Evolutionary conservation across 2,329 filamentous ascomycete species (phyloP).

Genomic region (Eutypella sp.): DNA sequence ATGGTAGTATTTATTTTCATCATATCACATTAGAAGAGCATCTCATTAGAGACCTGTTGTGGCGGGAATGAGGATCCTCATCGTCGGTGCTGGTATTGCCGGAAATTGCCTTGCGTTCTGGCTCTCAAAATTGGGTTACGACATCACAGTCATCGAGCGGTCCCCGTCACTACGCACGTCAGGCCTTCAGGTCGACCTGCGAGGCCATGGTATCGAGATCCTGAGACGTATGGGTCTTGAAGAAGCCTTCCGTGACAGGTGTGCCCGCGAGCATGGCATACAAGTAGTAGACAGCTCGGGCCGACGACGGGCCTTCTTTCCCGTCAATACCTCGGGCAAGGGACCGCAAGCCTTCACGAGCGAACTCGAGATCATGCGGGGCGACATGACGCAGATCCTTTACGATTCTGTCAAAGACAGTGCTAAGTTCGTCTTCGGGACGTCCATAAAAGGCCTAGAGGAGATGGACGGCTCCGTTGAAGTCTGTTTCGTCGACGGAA

Average conservation of each 20-base stretch:
- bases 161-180: constrained; percentile 36
- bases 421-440: constrained; percentile 26
- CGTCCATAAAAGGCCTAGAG: constrained; percentile 23
- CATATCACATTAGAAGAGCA: too few species aligned
- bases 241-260: constrained; percentile 34
- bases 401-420: constrained; percentile 27
- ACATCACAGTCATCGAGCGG: constrained; percentile 38
- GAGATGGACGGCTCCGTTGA: constrained; percentile 14
- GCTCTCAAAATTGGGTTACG: constrained; percentile 34
- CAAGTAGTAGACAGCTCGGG: constrained; percentile 36
- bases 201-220: constrained; percentile 44
- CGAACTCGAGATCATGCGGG: constrained; percentile 52
- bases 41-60: constrained; percentile 5
- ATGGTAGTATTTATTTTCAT: too few species aligned
- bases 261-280: constrained; percentile 42
- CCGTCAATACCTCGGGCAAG: constrained; percentile 30
- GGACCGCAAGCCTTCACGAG: constrained; percentile 34
- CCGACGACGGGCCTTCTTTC: constrained; percentile 33
- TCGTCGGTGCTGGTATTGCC: constrained; percentile 31
- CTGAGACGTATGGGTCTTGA: constrained; percentile 48
- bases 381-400: constrained; percentile 42
- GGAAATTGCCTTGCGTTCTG: constrained; percentile 44
- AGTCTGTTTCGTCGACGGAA: constrained; percentile 36
- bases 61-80: constrained; percentile 27
- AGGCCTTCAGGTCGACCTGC: constrained; percentile 51